Evolutionary conservation across 495 filamentous ascomycete species (phyloP).

Genomic region (Poronia punctata): DNA sequence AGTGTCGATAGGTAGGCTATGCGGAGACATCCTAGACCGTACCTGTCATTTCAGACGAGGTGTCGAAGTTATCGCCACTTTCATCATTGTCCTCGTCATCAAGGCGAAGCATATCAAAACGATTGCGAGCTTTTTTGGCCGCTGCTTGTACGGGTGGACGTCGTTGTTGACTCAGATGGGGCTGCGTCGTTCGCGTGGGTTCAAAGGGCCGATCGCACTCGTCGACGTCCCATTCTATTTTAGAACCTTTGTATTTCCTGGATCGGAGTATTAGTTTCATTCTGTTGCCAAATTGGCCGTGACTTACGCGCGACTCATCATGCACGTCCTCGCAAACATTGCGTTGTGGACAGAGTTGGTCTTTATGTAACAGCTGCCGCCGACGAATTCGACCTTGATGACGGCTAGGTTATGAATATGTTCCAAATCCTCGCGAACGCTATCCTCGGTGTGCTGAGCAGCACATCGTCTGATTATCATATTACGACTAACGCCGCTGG

Average conservation of each 20-base stretch:
- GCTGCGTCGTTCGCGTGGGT: slow-evolving; percentile 7
- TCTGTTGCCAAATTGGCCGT: neutral
- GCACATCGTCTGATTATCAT: slow-evolving; percentile 56
- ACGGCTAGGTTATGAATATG: slow-evolving; percentile 77
- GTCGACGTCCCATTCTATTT: slow-evolving; percentile 65
- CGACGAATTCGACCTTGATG: slow-evolving; percentile 55
- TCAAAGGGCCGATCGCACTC: slow-evolving; percentile 62
- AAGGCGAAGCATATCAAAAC: slow-evolving; percentile 58
- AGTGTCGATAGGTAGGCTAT: neutral
- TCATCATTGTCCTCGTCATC: slow-evolving; percentile 37
- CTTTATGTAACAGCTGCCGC: slow-evolving; percentile 54
- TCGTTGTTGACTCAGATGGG: slow-evolving; percentile 28
- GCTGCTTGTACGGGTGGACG: slow-evolving; percentile 29
- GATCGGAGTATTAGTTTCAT: slow-evolving; percentile 1
- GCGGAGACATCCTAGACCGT: slow-evolving; percentile 9
- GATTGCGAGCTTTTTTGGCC: slow-evolving; percentile 39
- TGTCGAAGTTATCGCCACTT: slow-evolving; percentile 23
- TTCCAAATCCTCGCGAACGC: slow-evolving; percentile 67
- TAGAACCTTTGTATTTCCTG: slow-evolving; percentile 63
- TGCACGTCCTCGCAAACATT: slow-evolving; percentile 66
- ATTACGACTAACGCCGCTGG: slow-evolving; percentile 70
- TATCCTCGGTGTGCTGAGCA: slow-evolving; percentile 52
- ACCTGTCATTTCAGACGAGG: slow-evolving; percentile 6
- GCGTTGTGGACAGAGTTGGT: slow-evolving; percentile 76
- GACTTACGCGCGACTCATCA: slow-evolving; percentile 60